Conservation (phyloP, 495 filamentous ascomycete genomes). For the Aspergillus coremiiformis region DNA sequence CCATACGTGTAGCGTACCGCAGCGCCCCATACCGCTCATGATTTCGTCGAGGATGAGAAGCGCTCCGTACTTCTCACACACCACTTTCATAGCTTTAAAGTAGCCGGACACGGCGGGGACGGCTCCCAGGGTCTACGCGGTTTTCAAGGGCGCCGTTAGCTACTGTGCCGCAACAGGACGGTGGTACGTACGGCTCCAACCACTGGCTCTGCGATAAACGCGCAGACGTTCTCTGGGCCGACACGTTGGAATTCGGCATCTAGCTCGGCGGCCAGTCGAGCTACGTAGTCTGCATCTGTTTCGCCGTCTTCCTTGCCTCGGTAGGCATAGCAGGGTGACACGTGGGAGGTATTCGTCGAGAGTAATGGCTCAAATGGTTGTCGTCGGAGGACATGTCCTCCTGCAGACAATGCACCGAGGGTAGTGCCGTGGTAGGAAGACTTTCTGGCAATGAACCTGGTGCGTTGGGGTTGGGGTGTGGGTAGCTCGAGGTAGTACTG, state of each 20-base stretch:
- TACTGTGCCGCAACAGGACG: neutral
- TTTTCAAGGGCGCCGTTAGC: neutral
- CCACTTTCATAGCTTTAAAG: slow-evolving; percentile 50
- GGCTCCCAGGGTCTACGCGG: slow-evolving; percentile 46
- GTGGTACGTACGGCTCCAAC: slow-evolving; percentile 44
- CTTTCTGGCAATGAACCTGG: slow-evolving; percentile 57
- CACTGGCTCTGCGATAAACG: slow-evolving; percentile 71
- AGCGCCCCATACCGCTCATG: slow-evolving; percentile 72
- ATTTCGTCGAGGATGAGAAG: slow-evolving; percentile 70
- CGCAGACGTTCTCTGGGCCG: slow-evolving; percentile 64
- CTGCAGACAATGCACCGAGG: slow-evolving; percentile 55
- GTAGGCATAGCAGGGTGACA: slow-evolving; percentile 66
- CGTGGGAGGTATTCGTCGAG: slow-evolving; percentile 49
- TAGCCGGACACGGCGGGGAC: slow-evolving; percentile 59
- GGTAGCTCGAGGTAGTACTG: slow-evolving; percentile 54
- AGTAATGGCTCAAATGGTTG: slow-evolving; percentile 62
- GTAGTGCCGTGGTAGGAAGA: slow-evolving; percentile 75
- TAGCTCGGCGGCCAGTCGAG: slow-evolving; percentile 56
- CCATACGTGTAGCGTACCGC: slow-evolving; percentile 62
- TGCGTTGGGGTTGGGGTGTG: slow-evolving; percentile 40
- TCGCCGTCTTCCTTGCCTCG: slow-evolving; percentile 44
- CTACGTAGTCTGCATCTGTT: slow-evolving; percentile 45
- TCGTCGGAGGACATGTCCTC: slow-evolving; percentile 56
- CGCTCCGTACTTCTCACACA: slow-evolving; percentile 60
- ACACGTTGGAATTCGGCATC: slow-evolving; percentile 67